phyloP scores from a whole-genome alignment of 2,329 filamentous ascomycete genomes.

The Nemania bipapillata region DNA sequence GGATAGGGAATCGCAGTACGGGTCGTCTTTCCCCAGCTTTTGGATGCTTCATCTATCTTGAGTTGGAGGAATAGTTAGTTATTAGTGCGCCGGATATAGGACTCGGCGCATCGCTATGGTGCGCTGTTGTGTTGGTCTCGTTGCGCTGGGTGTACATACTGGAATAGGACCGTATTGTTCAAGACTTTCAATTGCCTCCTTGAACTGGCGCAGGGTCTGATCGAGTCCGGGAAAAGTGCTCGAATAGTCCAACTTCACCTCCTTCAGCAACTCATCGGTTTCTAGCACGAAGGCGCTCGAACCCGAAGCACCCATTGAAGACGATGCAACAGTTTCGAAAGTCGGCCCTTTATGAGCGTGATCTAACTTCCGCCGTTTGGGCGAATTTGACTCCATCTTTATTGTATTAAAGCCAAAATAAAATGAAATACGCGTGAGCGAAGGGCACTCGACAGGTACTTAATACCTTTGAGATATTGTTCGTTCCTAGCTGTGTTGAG shows the following conservation, averaged over 20 bases:
- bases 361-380: conserved; percentile 62
- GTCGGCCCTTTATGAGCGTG: conserved; percentile 53
- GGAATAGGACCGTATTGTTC: conserved; percentile 61
- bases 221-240: conserved; percentile 62
- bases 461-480: conserved; percentile 7
- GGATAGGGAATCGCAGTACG: conserved; percentile 84
- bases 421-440: too few relatives aligned
- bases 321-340: conserved; percentile 55
- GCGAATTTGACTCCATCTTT: conserved; percentile 59
- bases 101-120: background rate
- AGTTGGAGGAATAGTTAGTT: background rate
- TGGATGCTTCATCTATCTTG: conserved; percentile 74
- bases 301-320: conserved; percentile 53
- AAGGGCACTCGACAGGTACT: background rate
- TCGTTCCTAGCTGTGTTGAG: background rate
- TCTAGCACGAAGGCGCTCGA: conserved; percentile 68
- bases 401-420: background rate
- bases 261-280: conserved; percentile 68
- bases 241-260: conserved; percentile 64
- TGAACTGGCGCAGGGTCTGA: conserved; percentile 62
- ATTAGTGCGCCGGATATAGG: conserved; percentile 11
- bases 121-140: background rate
- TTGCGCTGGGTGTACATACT: conserved; percentile 60
- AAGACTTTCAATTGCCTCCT: conserved; percentile 63
- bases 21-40: conserved; percentile 73